Evolutionary conservation across 2,329 filamentous ascomycete species (phyloP).

Genomic region (Sporothrix brasiliensis): DNA sequence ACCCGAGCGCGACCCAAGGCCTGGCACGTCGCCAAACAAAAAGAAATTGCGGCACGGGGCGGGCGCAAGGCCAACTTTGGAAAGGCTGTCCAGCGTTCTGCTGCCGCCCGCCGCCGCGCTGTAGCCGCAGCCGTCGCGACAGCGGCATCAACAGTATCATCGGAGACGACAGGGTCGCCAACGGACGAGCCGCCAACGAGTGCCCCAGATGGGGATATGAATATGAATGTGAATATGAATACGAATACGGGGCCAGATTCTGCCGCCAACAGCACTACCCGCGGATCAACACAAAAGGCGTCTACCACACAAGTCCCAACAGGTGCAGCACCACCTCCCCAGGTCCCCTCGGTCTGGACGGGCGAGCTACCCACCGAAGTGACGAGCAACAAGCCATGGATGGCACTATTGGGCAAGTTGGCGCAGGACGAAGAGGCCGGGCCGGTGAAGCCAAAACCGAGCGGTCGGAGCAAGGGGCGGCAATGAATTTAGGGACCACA

Average conservation of each 20-base stretch:
- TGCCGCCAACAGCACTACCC: not conserved
- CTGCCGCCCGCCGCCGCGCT: constrained; percentile 39
- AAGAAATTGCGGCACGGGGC: constrained; percentile 54
- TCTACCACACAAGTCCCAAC: not conserved
- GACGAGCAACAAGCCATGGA: constrained; percentile 27
- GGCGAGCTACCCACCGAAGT: constrained; percentile 30
- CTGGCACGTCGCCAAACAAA: constrained; percentile 54
- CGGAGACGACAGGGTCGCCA: too few species aligned
- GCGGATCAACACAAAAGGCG: not conserved
- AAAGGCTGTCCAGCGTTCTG: constrained; percentile 45
- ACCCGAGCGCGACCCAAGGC: constrained; percentile 48
- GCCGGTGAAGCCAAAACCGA: not conserved
- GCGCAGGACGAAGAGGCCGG: constrained; percentile 26
- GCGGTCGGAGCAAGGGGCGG: constrained; percentile 7
- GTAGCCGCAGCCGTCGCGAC: constrained; percentile 11
- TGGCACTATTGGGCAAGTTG: constrained; percentile 25
- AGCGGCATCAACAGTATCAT: too few species aligned
- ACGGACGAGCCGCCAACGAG: not conserved
- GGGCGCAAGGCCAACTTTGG: constrained; percentile 57
- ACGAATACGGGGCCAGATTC: not conserved
- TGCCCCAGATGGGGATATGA: not conserved
- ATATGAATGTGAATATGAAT: too few species aligned
- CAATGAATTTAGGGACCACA: not conserved
- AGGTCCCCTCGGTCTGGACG: constrained; percentile 36
- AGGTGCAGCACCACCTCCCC: not conserved